Conservation (phyloP, 1,284 basidiomycete genomes). For the Phellopilus nigrolimitatus region DNA sequence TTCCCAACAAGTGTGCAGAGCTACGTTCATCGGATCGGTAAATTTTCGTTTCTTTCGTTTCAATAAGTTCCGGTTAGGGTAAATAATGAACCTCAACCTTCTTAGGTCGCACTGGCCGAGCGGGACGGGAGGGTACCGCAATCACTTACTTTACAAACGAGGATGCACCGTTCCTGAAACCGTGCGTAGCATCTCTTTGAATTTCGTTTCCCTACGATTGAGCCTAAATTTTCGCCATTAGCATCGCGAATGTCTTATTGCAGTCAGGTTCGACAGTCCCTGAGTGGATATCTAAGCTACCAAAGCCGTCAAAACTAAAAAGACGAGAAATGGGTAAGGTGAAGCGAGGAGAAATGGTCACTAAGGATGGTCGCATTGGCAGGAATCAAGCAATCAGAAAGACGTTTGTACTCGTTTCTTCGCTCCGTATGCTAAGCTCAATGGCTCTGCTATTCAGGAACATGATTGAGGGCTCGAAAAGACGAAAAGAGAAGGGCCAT, state of each 20-base stretch:
- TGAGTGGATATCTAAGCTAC: slow-evolving; percentile 85
- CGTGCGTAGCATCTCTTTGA: slow-evolving; percentile 46
- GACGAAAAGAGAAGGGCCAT: slow-evolving; percentile 37
- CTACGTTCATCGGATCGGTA: slow-evolving; percentile 93
- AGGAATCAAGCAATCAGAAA: slow-evolving; percentile 70
- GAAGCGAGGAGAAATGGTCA: slow-evolving; percentile 73
- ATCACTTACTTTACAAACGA: slow-evolving; percentile 96
- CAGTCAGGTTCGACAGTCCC: slow-evolving; percentile 87
- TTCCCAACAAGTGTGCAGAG: slow-evolving; percentile 92
- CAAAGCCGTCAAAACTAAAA: slow-evolving; percentile 86
- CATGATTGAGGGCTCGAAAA: slow-evolving; percentile 69
- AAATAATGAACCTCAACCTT: slow-evolving; percentile 13
- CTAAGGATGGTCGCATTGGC: slow-evolving; percentile 68
- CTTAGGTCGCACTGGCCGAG: slow-evolving; percentile 86
- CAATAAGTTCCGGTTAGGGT: not conserved
- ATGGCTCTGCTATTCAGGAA: slow-evolving; percentile 40
- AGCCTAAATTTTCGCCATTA: too few species aligned
- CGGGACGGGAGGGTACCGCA: slow-evolving; percentile 86
- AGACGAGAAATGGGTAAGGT: slow-evolving; percentile 81
- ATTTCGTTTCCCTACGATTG: slow-evolving; percentile 8
- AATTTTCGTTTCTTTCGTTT: not conserved
- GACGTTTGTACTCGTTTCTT: slow-evolving; percentile 36
- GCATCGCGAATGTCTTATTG: slow-evolving; percentile 91
- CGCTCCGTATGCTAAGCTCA: not conserved
- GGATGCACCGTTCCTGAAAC: slow-evolving; percentile 87